phyloP scores from a whole-genome alignment of 108 stramenopile species.

The Cyclotella sp. region DNA sequence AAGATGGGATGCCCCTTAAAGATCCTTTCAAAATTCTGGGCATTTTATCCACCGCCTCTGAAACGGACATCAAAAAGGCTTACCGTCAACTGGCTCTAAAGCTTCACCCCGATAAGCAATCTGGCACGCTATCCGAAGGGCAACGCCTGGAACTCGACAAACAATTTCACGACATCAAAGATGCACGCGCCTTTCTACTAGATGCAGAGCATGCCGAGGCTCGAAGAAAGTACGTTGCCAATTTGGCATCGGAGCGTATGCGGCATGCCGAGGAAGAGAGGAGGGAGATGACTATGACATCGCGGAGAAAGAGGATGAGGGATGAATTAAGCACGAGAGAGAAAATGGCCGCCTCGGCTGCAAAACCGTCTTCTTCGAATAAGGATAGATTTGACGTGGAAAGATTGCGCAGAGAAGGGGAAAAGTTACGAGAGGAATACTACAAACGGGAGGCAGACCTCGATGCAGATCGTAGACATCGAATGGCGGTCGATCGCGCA shows the following conservation, averaged over 20 bases:
- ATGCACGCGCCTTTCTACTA: conserved; percentile 67
- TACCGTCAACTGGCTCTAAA: conserved; percentile 73
- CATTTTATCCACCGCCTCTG: conserved; percentile 53
- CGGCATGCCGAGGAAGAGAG: conserved; percentile 65
- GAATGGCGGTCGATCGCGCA: conserved; percentile 29
- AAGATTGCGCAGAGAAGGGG: conserved; percentile 71
- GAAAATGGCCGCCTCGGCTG: conserved; percentile 31
- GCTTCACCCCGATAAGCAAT: conserved; percentile 96
- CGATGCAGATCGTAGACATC: conserved; percentile 45
- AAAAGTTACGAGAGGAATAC: conserved; percentile 59
- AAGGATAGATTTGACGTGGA: conserved; percentile 58
- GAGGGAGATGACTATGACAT: conserved; percentile 74
- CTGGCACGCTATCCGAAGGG: conserved; percentile 36
- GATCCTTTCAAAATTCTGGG: conserved; percentile 77
- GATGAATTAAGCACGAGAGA: conserved; percentile 73
- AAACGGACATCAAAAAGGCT: conserved; percentile 79
- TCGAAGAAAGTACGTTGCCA: conserved; percentile 65
- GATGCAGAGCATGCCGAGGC: conserved; percentile 63
- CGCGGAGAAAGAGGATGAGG: conserved; percentile 70
- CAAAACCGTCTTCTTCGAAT: neutral
- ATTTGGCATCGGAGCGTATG: conserved; percentile 61
- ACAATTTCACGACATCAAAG: conserved; percentile 67
- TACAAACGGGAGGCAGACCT: conserved; percentile 60
- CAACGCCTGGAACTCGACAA: conserved; percentile 42
- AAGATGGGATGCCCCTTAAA: conserved; percentile 61